Evolutionary conservation across 2,329 filamentous ascomycete genomes (phyloP).

Genomic region (Paraconiothyrium brasiliense): DNA sequence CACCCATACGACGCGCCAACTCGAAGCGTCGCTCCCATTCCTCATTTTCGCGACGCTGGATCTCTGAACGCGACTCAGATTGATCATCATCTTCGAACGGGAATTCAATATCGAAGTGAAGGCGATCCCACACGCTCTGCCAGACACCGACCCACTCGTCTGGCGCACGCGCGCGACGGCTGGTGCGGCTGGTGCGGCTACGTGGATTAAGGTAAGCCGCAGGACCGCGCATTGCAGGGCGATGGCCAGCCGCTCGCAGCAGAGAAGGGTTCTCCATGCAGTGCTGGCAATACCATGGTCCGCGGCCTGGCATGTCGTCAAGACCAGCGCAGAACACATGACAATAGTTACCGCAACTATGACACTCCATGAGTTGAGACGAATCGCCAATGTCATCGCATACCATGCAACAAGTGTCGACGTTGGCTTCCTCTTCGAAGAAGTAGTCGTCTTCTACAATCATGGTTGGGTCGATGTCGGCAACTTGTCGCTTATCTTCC

Average conservation of each 20-base stretch:
- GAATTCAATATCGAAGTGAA: slow-evolving; percentile 83
- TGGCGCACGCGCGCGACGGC: slow-evolving; percentile 42
- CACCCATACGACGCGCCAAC: slow-evolving; percentile 82
- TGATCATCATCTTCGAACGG: slow-evolving; percentile 76
- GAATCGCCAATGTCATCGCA: slow-evolving; percentile 84
- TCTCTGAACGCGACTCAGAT: slow-evolving; percentile 66
- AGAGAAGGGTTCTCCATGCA: slow-evolving; percentile 63
- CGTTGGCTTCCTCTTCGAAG: slow-evolving; percentile 52
- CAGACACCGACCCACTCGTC: slow-evolving; percentile 77
- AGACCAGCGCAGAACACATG: slow-evolving; percentile 93
- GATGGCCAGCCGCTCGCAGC: slow-evolving; percentile 49
- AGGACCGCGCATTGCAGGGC: slow-evolving; percentile 36
- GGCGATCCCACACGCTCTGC: slow-evolving; percentile 85
- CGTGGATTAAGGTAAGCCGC: slow-evolving; percentile 44
- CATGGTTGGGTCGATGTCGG: slow-evolving; percentile 85
- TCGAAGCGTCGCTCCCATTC: slow-evolving; percentile 86
- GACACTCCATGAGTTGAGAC: slow-evolving; percentile 86
- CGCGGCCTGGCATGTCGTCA: slow-evolving; percentile 73
- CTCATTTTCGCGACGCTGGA: slow-evolving; percentile 66
- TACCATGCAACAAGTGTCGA: slow-evolving; percentile 83
- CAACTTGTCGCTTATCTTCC: slow-evolving; percentile 86
- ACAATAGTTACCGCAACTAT: slow-evolving; percentile 87
- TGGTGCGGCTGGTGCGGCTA: slow-evolving; percentile 40
- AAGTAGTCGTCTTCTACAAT: slow-evolving; percentile 76
- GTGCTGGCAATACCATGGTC: slow-evolving; percentile 90